phyloP scores from a whole-genome alignment of 75 land plant genomes.

The Isoetes taiwanensis region DNA sequence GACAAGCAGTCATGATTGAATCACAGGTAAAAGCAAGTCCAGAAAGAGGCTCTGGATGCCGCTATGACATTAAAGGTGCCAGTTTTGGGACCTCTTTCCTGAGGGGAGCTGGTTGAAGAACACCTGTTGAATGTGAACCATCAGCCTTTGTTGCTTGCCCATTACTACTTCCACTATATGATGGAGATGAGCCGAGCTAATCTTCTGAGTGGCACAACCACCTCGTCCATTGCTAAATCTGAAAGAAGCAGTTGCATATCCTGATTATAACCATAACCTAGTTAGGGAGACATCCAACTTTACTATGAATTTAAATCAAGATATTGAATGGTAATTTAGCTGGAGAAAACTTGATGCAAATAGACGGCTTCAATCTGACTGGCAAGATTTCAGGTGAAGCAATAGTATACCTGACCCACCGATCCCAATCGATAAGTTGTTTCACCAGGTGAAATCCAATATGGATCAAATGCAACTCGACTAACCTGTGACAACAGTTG shows the following conservation, averaged over 20 bases:
- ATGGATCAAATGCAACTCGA: constrained; percentile 93
- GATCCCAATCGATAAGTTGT: constrained; percentile 96
- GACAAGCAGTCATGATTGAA: constrained; percentile 60
- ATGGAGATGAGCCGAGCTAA: constrained; percentile 49
- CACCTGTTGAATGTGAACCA: constrained; percentile 37
- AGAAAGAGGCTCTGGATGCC: constrained; percentile 91
- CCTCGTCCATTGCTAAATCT: constrained; percentile 87
- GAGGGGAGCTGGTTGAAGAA: constrained; percentile 80
- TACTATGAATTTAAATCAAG: no score
- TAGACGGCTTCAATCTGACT: no score
- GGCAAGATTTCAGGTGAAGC: no score
- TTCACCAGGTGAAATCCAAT: constrained; percentile 59
- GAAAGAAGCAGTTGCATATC: constrained; percentile 88
- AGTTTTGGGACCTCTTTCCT: constrained; percentile 94
- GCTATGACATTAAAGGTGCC: constrained; percentile 78
- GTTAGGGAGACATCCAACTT: no score
- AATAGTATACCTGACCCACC: constrained; percentile 99
- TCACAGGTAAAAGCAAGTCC: constrained; percentile 72
- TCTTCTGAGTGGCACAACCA: constrained; percentile 67
- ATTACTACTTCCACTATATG: constrained; percentile 39
- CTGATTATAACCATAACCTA: no score
- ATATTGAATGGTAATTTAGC: no score
- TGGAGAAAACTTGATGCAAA: no score
- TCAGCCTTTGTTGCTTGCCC: constrained; percentile 67
- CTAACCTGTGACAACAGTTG: constrained; percentile 84